Base-by-base conservation (phyloP, 805 yeast species). In the Saccharomycopsis synnaedendra region DNA sequence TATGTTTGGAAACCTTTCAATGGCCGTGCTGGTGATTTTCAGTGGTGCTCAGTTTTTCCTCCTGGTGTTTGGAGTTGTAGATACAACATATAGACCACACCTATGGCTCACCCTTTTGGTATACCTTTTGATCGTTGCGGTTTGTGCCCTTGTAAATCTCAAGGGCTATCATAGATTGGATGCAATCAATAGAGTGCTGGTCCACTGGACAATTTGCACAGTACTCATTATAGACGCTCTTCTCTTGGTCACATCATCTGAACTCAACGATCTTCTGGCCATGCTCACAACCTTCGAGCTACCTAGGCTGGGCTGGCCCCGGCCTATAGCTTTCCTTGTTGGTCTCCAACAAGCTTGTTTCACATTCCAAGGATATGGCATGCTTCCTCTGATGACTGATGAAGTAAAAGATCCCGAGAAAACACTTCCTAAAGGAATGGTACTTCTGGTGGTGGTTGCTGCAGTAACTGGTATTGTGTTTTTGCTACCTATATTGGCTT, bases 301-400 rank as follows among this genome's bases (percentile, higher is more conserved):
- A 45, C 66, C 80, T 5, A 62, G 86, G 44, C 80, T 88, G 4
- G 94, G 93, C 3, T 84, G 88, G 82, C 82, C 85, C 11, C 73
- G 69, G 43, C 71, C 76, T 1, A 56, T 85, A 51, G 86, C 93
- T 1, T 85, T 85, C 53, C 64, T 85, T 45, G 76, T 85, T 41
- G 93, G 93, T 0, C 73, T 85, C 49, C 88, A 82, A 62, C 82
- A 85, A 53, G 79, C 88, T 1, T 78, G 84, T 33, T 82, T 83
- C 63, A 84, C 90, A 28, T 68, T 85, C 58, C 85, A 85, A 51
- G 95, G 93, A 0, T 85, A 82, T 61, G 90, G 90, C 31, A 78
- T 85, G 75, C 68, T 85, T 31, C 84, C 86, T 19, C 80, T 90
- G 4, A 75, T 85, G 69, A 78, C 88, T 42, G 95, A 85, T 57